A percentile compares a stretch with the other conserved stretches of the same genome.
phyloP scores from a whole-genome alignment of 306 rosid species.

The Vigna mungo region DNA sequence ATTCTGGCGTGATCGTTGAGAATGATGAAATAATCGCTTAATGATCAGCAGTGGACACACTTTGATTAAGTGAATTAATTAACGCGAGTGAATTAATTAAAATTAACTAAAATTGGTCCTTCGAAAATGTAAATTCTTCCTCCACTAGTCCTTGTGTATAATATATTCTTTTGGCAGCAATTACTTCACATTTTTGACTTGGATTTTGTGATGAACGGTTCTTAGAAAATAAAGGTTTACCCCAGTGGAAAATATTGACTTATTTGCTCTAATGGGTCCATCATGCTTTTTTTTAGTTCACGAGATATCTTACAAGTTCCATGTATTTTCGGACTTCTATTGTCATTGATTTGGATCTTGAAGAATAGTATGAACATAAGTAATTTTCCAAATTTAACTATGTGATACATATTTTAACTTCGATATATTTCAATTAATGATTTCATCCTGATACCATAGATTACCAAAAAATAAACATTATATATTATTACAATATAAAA shows the following conservation, averaged over 20 bases:
- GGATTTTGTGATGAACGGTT: conserved; percentile 2
- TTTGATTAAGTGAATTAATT: not conserved
- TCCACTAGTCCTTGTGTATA: not conserved
- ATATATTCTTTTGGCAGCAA: not conserved
- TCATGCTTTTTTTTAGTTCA: conserved; percentile 6
- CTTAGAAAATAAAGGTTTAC: not conserved
- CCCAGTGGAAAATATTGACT: conserved; percentile 36
- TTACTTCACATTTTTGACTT: conserved; percentile 22
- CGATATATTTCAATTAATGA: too few species aligned
- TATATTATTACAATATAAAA: too few species aligned
- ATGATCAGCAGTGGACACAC: conserved; percentile 9
- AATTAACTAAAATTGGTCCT: not conserved
- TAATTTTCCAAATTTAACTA: too few species aligned
- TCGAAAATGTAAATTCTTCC: not conserved
- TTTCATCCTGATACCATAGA: too few species aligned
- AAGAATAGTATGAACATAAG: too few species aligned
- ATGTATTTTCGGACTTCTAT: not conserved
- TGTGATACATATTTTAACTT: too few species aligned
- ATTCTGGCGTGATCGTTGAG: conserved; percentile 13
- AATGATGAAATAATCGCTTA: not conserved
- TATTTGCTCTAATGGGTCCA: conserved; percentile 31
- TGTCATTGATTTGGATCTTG: too few species aligned
- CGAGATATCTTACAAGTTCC: not conserved
- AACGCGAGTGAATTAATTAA: not conserved
- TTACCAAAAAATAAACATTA: too few species aligned